Evolutionary conservation across 148 eudicot genomes (phyloP), one percentile per base, ranked within the genome.

Genomic region (Tetragonia tetragonoides): DNA sequence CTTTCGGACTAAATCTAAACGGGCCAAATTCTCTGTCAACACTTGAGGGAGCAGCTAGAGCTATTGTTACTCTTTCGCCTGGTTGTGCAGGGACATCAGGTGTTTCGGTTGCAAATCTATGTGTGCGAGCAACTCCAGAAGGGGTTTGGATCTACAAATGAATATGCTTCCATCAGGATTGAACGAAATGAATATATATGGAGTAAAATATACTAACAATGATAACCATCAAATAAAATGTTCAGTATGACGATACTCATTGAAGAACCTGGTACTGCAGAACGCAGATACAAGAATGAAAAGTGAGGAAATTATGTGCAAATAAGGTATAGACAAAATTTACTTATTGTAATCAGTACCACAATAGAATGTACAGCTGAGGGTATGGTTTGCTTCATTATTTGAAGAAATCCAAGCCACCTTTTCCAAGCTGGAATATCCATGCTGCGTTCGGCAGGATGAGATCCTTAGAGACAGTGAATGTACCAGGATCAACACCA

Each of bases 401-500:
- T 82, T 82, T 87, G 92, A 86, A 95, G 81, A 79, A 88, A 93
- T 78, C 87, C 87, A 53, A 95, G 91, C 84, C 90, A 90, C 76
- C 97, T 89, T 89, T 83, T 95, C 99, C 99, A 95, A 75, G 97
- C 92, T 82, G 99, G 97, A 82, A 89, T 80, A 85, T 95, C 96
- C 97, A 91, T 87, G 99, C 99, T 95, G 99, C 99, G 97, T 88
- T 89, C 97, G 97, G 91, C 88, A 95, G 92, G 88, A 89, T 86
- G 91, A 92, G 89, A 92, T 85, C 97, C 98, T 95, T 95, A 92
- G 98, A 85, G 82, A 82, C 87, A 87, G 89, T 85, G 79, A 89
- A 87, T 88, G 81, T 87, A 88, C 77, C 88, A 88, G 71, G 84
- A 92, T 93, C 92, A 92, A 94, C 82, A 84, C 84, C 94, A 79